A percentile compares a stretch with the other conserved stretches of the same genome.
Conservation (phyloP, 2,329 filamentous ascomycete species). For the Corynespora cassiicola region DNA sequence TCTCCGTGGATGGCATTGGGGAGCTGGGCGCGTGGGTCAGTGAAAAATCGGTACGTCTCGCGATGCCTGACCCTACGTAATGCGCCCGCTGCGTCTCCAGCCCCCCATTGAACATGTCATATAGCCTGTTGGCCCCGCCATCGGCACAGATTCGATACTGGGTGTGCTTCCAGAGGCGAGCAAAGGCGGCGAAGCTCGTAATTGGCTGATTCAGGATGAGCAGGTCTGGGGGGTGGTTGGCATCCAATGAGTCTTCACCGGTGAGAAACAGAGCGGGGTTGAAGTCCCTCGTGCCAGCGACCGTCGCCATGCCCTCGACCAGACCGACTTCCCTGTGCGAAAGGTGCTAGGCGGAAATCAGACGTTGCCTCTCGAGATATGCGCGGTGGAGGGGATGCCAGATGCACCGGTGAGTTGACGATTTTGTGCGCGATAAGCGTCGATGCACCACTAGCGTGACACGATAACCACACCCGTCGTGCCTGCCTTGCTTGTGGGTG, state of each 20-base stretch:
- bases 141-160: constrained; percentile 80
- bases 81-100: constrained; percentile 24
- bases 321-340: too few relatives aligned
- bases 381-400: too few relatives aligned
- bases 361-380: too few relatives aligned
- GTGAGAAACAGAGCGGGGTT: constrained; percentile 35
- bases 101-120: constrained; percentile 53
- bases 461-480: too few relatives aligned
- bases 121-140: constrained; percentile 84
- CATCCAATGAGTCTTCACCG: constrained; percentile 19
- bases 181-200: constrained; percentile 56
- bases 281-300: constrained; percentile 19
- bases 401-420: too few relatives aligned
- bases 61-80: constrained; percentile 41
- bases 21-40: constrained; percentile 33
- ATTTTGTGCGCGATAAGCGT: too few relatives aligned
- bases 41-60: too few relatives aligned
- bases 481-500: too few relatives aligned
- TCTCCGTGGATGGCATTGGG: constrained; percentile 81
- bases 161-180: constrained; percentile 59
- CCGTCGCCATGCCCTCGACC: constrained; percentile 8
- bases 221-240: constrained; percentile 38
- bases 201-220: constrained; percentile 55
- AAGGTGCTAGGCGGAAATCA: too few relatives aligned
- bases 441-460: too few relatives aligned